Conservation (phyloP, 257 asterid species). For the Hygrophila difformis region DNA sequence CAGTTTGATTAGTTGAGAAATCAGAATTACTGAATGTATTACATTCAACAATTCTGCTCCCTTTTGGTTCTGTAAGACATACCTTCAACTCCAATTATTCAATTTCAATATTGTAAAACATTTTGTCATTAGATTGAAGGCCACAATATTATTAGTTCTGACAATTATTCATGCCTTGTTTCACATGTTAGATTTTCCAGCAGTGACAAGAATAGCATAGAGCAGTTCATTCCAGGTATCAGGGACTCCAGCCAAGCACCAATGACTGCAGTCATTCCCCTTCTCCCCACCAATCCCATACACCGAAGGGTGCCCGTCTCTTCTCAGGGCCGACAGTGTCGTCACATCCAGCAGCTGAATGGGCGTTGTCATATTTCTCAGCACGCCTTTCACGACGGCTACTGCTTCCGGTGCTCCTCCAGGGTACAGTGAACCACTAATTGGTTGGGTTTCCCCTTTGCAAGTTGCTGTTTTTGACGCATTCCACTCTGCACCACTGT, state of each 20-base stretch:
- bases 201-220: constrained; percentile 23
- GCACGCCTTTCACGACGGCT: constrained; percentile 44
- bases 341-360: constrained; percentile 54
- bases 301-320: constrained; percentile 67
- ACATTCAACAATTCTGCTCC: too few species aligned
- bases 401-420: constrained; percentile 47
- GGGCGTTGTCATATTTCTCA: constrained; percentile 6
- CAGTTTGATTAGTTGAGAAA: too few species aligned
- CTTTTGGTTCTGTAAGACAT: too few species aligned
- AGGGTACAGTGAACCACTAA: constrained; percentile 28
- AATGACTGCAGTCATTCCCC: constrained; percentile 72
- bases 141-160: too few species aligned
- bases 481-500: constrained; percentile 59
- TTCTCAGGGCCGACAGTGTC: constrained; percentile 52
- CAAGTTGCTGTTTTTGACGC: constrained; percentile 30
- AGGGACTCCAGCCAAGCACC: constrained; percentile 59
- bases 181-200: constrained; percentile 10
- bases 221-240: constrained; percentile 42
- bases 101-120: too few species aligned
- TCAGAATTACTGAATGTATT: too few species aligned
- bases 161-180: too few species aligned
- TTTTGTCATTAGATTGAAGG: too few species aligned
- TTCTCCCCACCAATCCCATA: constrained; percentile 28
- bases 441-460: constrained; percentile 43
- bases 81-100: too few species aligned